A percentile compares a stretch with the other conserved stretches of the same genome.
Evolutionary conservation across 2,329 filamentous ascomycete species (phyloP).

Genomic region (Fusarium sp.): DNA sequence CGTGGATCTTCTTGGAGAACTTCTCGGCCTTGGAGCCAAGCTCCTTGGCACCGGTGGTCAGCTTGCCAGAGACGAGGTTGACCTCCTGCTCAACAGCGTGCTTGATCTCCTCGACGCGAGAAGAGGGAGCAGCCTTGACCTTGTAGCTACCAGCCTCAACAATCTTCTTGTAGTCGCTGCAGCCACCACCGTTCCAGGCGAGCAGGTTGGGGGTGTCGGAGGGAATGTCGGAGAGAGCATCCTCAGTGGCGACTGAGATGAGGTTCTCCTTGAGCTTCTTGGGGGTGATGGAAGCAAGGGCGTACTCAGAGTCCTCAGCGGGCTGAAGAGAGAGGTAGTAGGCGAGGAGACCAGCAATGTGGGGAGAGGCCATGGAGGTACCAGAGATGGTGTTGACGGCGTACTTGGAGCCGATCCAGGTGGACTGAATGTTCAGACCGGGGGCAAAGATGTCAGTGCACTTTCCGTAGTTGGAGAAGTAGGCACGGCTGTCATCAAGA

Average conservation of each 20-base stretch:
- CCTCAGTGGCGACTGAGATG: slow-evolving; percentile 82
- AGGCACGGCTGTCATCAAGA: slow-evolving; percentile 93
- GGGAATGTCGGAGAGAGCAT: slow-evolving; percentile 82
- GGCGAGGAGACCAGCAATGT: slow-evolving; percentile 94
- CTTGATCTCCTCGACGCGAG: slow-evolving; percentile 67
- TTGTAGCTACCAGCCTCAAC: slow-evolving; percentile 78
- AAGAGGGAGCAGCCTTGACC: slow-evolving; percentile 53
- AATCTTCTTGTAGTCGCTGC: slow-evolving; percentile 88
- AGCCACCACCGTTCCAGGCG: slow-evolving; percentile 98
- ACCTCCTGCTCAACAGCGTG: slow-evolving; percentile 69
- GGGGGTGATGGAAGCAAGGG: slow-evolving; percentile 88
- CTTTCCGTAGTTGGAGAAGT: slow-evolving; percentile 99
- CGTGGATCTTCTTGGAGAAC: slow-evolving; percentile 70
- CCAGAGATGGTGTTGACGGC: slow-evolving; percentile 99
- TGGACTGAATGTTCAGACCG: slow-evolving; percentile 95
- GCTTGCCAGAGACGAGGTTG: slow-evolving; percentile 63
- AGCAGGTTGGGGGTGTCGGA: slow-evolving; percentile 91
- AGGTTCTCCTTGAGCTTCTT: slow-evolving; percentile 93
- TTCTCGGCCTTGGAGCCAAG: slow-evolving; percentile 67
- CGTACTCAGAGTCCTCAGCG: slow-evolving; percentile 86
- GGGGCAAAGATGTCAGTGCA: slow-evolving; percentile 99
- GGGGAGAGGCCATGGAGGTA: slow-evolving; percentile 98
- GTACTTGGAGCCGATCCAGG: slow-evolving; percentile 97
- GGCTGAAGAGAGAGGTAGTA: slow-evolving; percentile 99
- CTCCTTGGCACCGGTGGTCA: slow-evolving; percentile 63